phyloP scores from a whole-genome alignment of 2,329 filamentous ascomycete genomes.

The Salinomyces thailandicus region DNA sequence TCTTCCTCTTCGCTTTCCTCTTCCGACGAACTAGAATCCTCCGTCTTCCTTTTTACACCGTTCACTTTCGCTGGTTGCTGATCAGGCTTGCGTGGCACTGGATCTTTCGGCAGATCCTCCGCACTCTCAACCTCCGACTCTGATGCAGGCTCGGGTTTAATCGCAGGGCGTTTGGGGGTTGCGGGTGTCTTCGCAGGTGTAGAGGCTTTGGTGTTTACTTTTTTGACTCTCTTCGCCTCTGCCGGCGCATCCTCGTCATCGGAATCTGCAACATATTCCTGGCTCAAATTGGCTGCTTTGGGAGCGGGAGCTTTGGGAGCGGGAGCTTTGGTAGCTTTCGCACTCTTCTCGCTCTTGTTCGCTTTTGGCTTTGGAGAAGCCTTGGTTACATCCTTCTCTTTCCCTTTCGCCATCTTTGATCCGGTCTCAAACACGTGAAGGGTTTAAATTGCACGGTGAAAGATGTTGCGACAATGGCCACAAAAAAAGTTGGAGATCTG shows the following conservation, averaged over 20 bases:
- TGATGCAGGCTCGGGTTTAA: background rate
- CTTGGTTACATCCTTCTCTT: constrained; percentile 28
- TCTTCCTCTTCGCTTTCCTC: constrained; percentile 7
- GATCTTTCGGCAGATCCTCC: constrained; percentile 2
- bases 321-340: constrained; percentile 18
- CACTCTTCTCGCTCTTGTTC: constrained; percentile 32
- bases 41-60: constrained; percentile 22
- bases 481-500: no score
- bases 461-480: no score
- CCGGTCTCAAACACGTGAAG: no score
- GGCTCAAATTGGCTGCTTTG: constrained; percentile 6
- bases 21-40: constrained; percentile 8
- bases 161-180: no score
- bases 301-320: background rate
- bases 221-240: constrained; percentile 23
- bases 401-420: constrained; percentile 4
- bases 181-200: no score
- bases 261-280: constrained; percentile 9
- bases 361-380: constrained; percentile 28
- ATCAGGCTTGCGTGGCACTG: constrained; percentile 3
- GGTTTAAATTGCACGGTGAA: no score
- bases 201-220: constrained; percentile 16
- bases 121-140: constrained; percentile 3
- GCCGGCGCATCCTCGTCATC: constrained; percentile 19
- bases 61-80: constrained; percentile 14